A percentile compares a stretch with the other conserved stretches of the same genome.
These are phyloP conservation scores for Phytophthora hibernalis DNA, from an alignment of 352 stramenopile species.

Conservation along the genomic window DNA sequence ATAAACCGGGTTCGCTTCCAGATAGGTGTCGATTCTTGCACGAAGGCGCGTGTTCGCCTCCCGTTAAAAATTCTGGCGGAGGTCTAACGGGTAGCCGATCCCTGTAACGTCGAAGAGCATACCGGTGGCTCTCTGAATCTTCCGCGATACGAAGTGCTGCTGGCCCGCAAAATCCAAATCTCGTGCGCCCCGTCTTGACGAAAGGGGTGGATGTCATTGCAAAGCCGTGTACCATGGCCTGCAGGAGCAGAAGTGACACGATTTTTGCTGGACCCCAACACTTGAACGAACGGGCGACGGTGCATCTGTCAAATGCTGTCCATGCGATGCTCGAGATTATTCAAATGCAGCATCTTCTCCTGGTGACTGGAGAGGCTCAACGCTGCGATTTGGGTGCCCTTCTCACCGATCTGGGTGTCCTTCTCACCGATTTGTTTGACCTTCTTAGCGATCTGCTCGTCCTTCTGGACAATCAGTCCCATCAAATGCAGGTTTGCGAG, in stretches of 20 bases:
- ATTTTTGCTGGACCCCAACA: not conserved
- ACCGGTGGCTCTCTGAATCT: too few species aligned
- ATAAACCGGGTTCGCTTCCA: too few species aligned
- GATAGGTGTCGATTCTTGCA: too few species aligned
- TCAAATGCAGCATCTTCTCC: not conserved
- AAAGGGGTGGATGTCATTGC: not conserved
- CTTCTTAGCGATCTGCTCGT: too few species aligned
- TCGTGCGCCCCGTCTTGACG: not conserved
- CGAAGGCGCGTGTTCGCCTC: too few species aligned
- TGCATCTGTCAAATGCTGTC: not conserved
- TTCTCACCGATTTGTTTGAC: too few species aligned
- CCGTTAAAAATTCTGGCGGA: too few species aligned
- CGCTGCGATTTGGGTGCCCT: not conserved
- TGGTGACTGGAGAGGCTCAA: not conserved
- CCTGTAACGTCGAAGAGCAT: not conserved
- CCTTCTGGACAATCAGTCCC: too few species aligned
- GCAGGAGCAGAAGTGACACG: not conserved
- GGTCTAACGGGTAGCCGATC: not conserved
- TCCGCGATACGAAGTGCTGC: not conserved
- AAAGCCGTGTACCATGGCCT: not conserved
- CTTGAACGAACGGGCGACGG: not conserved
- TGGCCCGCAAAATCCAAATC: not conserved
- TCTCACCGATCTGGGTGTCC: not conserved
- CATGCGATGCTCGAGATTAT: not conserved
- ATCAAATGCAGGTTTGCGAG: not conserved